Conservation (phyloP, 1,139 yeast species). For the Taiozyma sp. region DNA sequence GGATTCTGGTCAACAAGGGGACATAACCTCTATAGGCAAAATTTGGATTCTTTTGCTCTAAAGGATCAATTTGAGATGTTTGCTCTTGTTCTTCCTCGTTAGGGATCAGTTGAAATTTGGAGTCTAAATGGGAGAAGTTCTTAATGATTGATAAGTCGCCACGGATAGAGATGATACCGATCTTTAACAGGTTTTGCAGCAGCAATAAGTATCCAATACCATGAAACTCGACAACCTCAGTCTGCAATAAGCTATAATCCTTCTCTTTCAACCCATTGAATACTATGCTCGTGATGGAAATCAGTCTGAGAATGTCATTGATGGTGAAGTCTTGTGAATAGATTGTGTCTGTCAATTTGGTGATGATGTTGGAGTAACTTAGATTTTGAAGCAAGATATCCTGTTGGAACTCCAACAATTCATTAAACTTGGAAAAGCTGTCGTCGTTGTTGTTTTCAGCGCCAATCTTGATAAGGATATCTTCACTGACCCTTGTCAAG, state of each 20-base stretch:
- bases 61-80: constrained; percentile 23
- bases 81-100: constrained; percentile 12
- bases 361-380: constrained; percentile 49
- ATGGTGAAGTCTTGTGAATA: constrained; percentile 34
- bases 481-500: constrained; percentile 75
- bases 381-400: constrained; percentile 52
- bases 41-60: constrained; percentile 27
- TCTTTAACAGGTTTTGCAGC: constrained; percentile 33
- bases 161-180: constrained; percentile 31
- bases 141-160: constrained; percentile 26
- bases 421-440: constrained; percentile 37
- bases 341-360: constrained; percentile 43
- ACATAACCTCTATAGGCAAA: constrained; percentile 41
- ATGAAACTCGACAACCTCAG: constrained; percentile 48
- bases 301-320: constrained; percentile 37
- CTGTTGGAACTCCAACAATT: constrained; percentile 66
- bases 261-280: constrained; percentile 61
- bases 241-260: constrained; percentile 46
- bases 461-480: constrained; percentile 46
- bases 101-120: constrained; percentile 27
- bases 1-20: constrained; percentile 37
- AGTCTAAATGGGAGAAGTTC: constrained; percentile 25
- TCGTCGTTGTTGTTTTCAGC: constrained; percentile 21
- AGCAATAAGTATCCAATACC: constrained; percentile 46
- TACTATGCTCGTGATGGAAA: constrained; percentile 50